These are phyloP conservation scores for Pseudogymnoascus sp. DNA, from an alignment of 2,329 filamentous ascomycete genomes.

Conservation along the genomic window DNA sequence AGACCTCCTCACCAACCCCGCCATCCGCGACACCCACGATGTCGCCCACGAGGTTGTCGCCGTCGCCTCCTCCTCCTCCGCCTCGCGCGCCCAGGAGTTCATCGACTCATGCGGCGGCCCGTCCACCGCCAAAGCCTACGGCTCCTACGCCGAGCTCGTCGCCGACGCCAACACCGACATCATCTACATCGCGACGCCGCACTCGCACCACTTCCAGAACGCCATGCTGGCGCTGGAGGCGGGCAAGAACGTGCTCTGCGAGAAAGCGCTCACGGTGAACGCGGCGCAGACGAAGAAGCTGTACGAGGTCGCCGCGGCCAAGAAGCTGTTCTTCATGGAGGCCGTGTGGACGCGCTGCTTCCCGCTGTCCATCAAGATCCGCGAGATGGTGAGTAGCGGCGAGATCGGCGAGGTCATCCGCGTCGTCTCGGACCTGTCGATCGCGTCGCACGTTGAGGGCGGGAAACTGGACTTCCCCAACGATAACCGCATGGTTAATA, in stretches of 20 bases:
- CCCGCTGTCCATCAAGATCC: constrained; percentile 52
- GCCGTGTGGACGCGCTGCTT: constrained; percentile 66
- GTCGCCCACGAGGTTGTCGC: constrained; percentile 55
- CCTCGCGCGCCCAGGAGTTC: constrained; percentile 52
- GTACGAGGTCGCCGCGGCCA: constrained; percentile 50
- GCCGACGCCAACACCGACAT: constrained; percentile 57
- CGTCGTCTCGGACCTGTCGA: constrained; percentile 32
- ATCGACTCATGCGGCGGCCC: constrained; percentile 48
- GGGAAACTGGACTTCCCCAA: constrained; percentile 34
- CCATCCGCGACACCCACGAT: constrained; percentile 49
- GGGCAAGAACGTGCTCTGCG: constrained; percentile 62
- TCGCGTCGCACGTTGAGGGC: constrained; percentile 43
- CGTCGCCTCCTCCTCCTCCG: constrained; percentile 56
- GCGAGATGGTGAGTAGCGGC: constrained; percentile 37
- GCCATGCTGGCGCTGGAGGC: constrained; percentile 55
- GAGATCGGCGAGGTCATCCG: constrained; percentile 38
- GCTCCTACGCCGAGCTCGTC: constrained; percentile 58
- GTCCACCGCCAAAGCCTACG: constrained; percentile 52
- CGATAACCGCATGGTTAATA: constrained; percentile 58
- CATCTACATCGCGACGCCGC: constrained; percentile 62
- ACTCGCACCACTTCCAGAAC: constrained; percentile 67
- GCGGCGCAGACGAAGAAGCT: constrained; percentile 53
- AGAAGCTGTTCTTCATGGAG: constrained; percentile 54
- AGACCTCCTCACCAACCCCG: constrained; percentile 55
- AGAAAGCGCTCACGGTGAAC: constrained; percentile 66